These are phyloP conservation scores for Chaetomiaceae sp. DNA, from an alignment of 2,329 filamentous ascomycete species.

Conservation along the genomic window DNA sequence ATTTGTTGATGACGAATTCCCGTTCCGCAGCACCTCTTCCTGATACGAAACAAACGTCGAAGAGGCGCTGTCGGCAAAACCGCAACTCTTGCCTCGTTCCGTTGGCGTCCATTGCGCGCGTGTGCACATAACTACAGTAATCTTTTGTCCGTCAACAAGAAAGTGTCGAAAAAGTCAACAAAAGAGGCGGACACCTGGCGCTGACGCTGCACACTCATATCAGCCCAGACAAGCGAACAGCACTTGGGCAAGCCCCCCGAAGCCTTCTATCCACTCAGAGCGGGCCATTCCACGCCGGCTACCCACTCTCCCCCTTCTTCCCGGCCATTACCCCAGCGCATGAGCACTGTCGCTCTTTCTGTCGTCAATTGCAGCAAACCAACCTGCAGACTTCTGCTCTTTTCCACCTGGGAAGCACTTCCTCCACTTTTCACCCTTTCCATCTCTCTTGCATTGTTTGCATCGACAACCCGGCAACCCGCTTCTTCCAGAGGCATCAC, in stretches of 20 bases:
- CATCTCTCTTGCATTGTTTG: constrained; percentile 18
- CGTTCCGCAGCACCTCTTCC: neutral
- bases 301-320: constrained; percentile 23
- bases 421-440: constrained; percentile 24
- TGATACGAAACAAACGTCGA: constrained; percentile 1
- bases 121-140: neutral
- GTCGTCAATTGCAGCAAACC: constrained; percentile 27
- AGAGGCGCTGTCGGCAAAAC: neutral
- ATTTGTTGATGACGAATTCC: constrained; percentile 13
- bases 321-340: constrained; percentile 23
- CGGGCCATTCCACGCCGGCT: constrained; percentile 17
- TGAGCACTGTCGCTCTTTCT: constrained; percentile 23
- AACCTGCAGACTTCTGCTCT: constrained; percentile 22
- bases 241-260: constrained; percentile 23
- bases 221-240: constrained; percentile 26
- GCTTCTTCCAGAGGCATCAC: constrained; percentile 9
- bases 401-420: constrained; percentile 19
- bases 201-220: constrained; percentile 13
- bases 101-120: neutral
- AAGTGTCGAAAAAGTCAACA: neutral
- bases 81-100: neutral
- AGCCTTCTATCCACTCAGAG: constrained; percentile 25
- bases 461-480: constrained; percentile 17
- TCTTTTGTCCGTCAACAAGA: neutral
- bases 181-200: constrained; percentile 2